Evolutionary conservation across 768 basidiomycete genomes (phyloP).

Genomic region (Hygrophorus russula): DNA sequence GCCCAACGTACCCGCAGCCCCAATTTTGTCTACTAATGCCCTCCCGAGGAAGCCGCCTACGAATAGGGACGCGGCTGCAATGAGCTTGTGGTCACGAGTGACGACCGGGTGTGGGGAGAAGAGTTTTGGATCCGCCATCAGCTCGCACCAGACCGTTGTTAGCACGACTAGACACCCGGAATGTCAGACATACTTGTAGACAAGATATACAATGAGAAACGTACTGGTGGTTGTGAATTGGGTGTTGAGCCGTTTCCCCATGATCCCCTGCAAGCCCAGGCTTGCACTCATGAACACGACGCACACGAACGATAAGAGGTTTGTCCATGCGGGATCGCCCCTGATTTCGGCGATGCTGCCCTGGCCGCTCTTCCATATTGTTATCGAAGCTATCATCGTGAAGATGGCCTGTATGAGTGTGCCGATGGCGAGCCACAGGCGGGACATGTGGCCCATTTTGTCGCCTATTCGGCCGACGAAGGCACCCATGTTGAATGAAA

Average conservation of each 20-base stretch:
- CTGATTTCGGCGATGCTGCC: constrained; percentile 40
- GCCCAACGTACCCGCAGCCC: constrained; percentile 55
- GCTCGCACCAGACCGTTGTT: constrained; percentile 84
- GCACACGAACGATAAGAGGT: constrained; percentile 52
- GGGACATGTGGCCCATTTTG: constrained; percentile 58
- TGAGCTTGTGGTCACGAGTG: constrained; percentile 60
- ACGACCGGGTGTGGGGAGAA: constrained; percentile 43
- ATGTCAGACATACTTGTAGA: not conserved
- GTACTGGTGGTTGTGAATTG: constrained; percentile 70
- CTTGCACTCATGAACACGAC: constrained; percentile 74
- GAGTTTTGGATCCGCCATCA: constrained; percentile 71
- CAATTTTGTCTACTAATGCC: constrained; percentile 46
- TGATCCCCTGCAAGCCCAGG: constrained; percentile 79
- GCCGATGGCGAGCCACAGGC: constrained; percentile 62
- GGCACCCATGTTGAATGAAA: constrained; percentile 71
- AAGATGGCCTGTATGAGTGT: constrained; percentile 68
- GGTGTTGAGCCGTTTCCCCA: constrained; percentile 71
- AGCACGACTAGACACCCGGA: constrained; percentile 47
- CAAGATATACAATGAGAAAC: constrained; percentile 14
- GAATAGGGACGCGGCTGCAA: constrained; percentile 61
- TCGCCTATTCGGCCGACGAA: constrained; percentile 80
- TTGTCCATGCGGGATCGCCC: constrained; percentile 61
- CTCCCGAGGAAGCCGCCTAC: constrained; percentile 63
- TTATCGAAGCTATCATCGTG: constrained; percentile 61
- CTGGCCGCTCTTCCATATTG: constrained; percentile 61